Percentiles rank a stretch among this genome's conserved stretches.
Evolutionary conservation across 768 basidiomycete species (phyloP).

Genomic region (Mycena polygramma): DNA sequence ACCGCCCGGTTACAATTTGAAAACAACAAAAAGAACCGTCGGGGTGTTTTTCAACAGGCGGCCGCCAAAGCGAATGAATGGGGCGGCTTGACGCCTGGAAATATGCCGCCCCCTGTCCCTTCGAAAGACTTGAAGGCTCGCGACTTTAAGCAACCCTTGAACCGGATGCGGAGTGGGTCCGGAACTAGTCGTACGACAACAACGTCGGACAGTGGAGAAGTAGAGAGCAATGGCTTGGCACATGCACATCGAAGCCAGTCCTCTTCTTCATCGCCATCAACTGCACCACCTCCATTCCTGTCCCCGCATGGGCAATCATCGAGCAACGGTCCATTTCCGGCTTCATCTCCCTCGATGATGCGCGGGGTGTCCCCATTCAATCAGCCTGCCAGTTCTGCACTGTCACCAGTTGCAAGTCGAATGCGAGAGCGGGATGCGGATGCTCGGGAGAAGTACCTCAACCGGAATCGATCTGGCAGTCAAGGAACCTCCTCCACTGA

Average conservation of each 20-base stretch:
- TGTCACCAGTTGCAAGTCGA: conserved; percentile 84
- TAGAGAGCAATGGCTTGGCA: conserved; percentile 59
- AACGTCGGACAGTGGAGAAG: conserved; percentile 81
- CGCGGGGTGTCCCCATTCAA: conserved; percentile 51
- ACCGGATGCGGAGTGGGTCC: conserved; percentile 84
- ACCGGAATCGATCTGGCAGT: conserved; percentile 86
- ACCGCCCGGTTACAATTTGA: conserved; percentile 85
- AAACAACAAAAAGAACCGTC: conserved; percentile 80
- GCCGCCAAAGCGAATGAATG: conserved; percentile 76
- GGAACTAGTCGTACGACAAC: conserved; percentile 83
- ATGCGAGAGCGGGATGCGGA: conserved; percentile 89
- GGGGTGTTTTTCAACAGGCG: conserved; percentile 79
- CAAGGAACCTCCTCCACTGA: conserved; percentile 81
- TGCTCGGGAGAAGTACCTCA: conserved; percentile 89
- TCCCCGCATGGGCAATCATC: conserved; percentile 31
- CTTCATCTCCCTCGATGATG: conserved; percentile 58
- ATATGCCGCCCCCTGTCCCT: conserved; percentile 61
- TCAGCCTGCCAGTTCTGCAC: conserved; percentile 58
- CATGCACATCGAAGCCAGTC: conserved; percentile 62
- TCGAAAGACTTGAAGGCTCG: conserved; percentile 51
- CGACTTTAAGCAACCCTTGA: conserved; percentile 52
- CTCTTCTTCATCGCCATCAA: conserved; percentile 72
- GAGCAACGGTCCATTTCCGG: conserved; percentile 50
- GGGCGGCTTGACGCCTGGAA: conserved; percentile 51
- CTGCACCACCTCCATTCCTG: conserved; percentile 66